These are phyloP conservation scores for Curvularia hawaiiensis DNA, from an alignment of 2,329 filamentous ascomycete species.

Conservation along the genomic window DNA sequence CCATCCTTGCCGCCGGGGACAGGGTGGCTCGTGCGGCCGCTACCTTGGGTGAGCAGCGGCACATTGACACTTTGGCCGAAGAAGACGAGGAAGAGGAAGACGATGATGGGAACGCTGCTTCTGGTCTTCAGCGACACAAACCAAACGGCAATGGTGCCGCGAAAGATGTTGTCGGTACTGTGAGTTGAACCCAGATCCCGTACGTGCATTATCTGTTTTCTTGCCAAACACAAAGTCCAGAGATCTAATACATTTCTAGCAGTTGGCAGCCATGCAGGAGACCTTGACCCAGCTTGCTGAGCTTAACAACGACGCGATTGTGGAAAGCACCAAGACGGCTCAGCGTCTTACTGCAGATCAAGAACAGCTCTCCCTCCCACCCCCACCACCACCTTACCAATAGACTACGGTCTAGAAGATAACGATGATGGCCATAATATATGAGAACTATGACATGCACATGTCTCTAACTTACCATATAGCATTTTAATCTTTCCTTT, in stretches of 20 bases:
- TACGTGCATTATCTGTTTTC: constrained; percentile 4
- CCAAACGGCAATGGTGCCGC: constrained; percentile 13
- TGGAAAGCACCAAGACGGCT: constrained; percentile 42
- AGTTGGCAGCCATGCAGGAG: constrained; percentile 48
- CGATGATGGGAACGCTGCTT: constrained; percentile 9
- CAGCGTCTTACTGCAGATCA: constrained; percentile 37
- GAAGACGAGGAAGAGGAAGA: constrained; percentile 31
- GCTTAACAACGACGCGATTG: constrained; percentile 43
- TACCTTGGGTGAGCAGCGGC: constrained; percentile 40
- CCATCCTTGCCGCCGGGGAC: constrained; percentile 44
- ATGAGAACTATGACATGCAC: constrained; percentile 5
- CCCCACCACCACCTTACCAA: neutral
- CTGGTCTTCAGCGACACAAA: constrained; percentile 9
- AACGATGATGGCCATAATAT: neutral
- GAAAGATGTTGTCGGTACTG: constrained; percentile 43
- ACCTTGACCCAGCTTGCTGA: constrained; percentile 43
- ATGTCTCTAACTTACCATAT: neutral
- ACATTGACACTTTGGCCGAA: constrained; percentile 39
- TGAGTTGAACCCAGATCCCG: constrained; percentile 30
- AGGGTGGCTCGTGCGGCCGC: constrained; percentile 45
- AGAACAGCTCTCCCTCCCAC: constrained; percentile 20
- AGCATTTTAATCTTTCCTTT: neutral
- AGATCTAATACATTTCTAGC: constrained; percentile 41
- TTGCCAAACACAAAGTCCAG: neutral
- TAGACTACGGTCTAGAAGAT: neutral